These are phyloP conservation scores for Candida boidinii DNA, from an alignment of 805 yeast species.

Conservation along the genomic window DNA sequence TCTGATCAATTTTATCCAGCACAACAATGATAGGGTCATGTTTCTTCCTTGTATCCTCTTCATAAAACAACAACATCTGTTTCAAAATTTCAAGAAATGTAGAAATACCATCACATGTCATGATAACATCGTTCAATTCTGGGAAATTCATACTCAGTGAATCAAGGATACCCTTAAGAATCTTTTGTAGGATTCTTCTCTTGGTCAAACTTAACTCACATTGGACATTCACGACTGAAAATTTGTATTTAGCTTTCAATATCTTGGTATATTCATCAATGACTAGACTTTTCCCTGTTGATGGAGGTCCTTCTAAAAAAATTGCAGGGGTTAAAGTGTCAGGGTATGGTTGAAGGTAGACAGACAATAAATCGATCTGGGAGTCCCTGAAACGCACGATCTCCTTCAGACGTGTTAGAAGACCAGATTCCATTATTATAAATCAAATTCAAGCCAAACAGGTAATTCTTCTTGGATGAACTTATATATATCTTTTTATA, in stretches of 20 bases:
- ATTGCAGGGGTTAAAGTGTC: slow-evolving; percentile 26
- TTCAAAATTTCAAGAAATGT: slow-evolving; percentile 33
- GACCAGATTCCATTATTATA: no score
- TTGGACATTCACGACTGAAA: slow-evolving; percentile 24
- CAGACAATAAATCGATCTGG: slow-evolving; percentile 27
- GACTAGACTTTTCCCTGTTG: slow-evolving; percentile 39
- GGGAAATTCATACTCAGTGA: slow-evolving; percentile 4
- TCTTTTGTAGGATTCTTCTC: slow-evolving; percentile 31
- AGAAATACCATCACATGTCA: slow-evolving; percentile 32
- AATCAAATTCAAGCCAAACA: no score
- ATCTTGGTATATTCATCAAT: slow-evolving; percentile 24
- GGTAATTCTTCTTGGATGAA: no score
- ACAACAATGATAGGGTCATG: slow-evolving; percentile 33
- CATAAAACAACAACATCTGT: slow-evolving; percentile 18
- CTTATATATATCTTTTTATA: no score
- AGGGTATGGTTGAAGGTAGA: slow-evolving; percentile 25
- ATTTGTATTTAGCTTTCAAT: slow-evolving; percentile 8
- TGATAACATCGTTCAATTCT: slow-evolving; percentile 9
- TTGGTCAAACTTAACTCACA: slow-evolving; percentile 38
- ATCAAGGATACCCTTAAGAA: slow-evolving; percentile 24
- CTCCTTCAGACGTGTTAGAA: no score
- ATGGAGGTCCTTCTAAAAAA: slow-evolving; percentile 38
- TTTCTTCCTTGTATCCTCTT: not conserved
- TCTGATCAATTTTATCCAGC: slow-evolving; percentile 35
- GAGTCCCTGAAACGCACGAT: no score